Conservation (phyloP, 2,329 filamentous ascomycete genomes). For the Neofusicoccum parvum region DNA sequence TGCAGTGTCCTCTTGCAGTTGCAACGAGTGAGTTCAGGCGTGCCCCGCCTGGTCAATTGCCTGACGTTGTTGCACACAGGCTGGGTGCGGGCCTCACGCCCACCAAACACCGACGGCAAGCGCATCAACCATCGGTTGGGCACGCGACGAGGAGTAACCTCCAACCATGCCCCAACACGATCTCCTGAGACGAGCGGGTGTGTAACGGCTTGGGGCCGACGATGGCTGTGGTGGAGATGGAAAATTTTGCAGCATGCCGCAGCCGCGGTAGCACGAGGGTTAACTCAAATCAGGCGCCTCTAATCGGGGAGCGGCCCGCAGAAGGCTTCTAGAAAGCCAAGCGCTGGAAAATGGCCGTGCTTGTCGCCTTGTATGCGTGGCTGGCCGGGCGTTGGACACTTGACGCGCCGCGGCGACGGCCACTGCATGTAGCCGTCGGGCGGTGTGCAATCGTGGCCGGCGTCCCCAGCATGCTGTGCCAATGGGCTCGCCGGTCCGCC, state of each 20-base stretch:
- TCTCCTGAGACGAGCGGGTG: background rate
- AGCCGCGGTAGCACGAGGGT: background rate
- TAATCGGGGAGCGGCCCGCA: background rate
- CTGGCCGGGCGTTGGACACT: background rate
- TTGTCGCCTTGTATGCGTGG: background rate
- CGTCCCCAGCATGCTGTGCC: background rate
- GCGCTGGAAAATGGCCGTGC: background rate
- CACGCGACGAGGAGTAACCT: background rate
- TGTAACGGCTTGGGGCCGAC: background rate
- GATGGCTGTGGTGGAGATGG: background rate
- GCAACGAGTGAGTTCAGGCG: background rate
- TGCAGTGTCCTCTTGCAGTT: background rate
- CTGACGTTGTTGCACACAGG: background rate
- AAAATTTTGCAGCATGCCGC: background rate
- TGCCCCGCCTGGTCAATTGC: background rate
- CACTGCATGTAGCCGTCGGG: background rate
- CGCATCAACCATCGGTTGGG: background rate
- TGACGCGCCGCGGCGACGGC: background rate
- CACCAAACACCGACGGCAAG: background rate
- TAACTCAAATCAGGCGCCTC: background rate
- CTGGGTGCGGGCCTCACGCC: background rate
- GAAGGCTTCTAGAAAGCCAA: conserved; percentile 10
- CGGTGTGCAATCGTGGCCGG: background rate
- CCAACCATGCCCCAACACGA: conserved; percentile 3
- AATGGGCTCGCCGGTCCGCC: conserved; percentile 10